Evolutionary conservation across 169 alveolate species (phyloP), one percentile per base, ranked within the genome.

Genomic region (Eimeria falciformis): DNA sequence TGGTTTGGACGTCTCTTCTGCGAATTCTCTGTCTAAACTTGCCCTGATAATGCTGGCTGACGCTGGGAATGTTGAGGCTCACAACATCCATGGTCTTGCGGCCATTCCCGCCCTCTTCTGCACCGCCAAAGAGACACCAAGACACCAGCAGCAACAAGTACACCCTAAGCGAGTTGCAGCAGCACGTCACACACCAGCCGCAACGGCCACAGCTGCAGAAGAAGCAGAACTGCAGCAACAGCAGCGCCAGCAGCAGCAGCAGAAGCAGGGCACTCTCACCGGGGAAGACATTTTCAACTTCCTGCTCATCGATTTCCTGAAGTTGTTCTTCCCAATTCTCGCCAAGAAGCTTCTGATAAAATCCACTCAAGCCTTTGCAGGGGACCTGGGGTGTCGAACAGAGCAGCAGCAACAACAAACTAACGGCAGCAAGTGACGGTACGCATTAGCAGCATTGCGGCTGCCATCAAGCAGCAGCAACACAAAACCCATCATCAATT

Each of bases 321-420:
- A 85, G 50, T 46, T 68, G 81, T 55, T 85, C 92, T 47, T 65
- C 83, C 92, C 92, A 85, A 40, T 85, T 71, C 17, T 85, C 83
- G 14, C 92, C 92, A n/a, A 85, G 47, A 14, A 85, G 83, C 66
- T 85, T 85, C 73, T 37, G 82, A 71, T 85, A 85, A 45, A 85
- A 85, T 11, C 92, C 83, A 14, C 92, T 75, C 17, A 85, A 68
- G 55, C 66, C 92, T 55, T 21, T 66, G 9, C 53, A 69, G 14
- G 81, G 81, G 12, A 50, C 81, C 6, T 27, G 45, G 81, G 46
- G 53, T 69, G 81, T 33, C 12, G 23, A 25, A 11, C 81, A 33
- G 50, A 69, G 50, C 11, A 27, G 50, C 81, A 69, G 50, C 40
- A 69, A 37, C 81, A 29, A 9, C 50, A 27, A n/a, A 27, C 7